Base-by-base conservation (phyloP, 2,329 filamentous ascomycete species). In the Nannizzia gypsea region DNA sequence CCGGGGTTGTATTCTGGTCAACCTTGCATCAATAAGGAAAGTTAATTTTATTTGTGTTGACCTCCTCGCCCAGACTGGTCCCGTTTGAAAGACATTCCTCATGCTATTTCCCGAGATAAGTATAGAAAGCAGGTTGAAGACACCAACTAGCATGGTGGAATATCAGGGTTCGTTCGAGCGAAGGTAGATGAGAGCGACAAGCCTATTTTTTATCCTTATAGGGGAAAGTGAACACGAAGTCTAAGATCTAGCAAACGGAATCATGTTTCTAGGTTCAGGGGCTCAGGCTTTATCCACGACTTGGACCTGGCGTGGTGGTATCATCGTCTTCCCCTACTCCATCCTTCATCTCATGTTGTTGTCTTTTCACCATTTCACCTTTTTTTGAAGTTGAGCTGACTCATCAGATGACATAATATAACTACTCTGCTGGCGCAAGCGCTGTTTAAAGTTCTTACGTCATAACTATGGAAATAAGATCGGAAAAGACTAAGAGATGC, bases 1-100 rank as follows among this genome's bases (percentile, higher is more conserved):
- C 63, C 61, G 52, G 57, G 57, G 52, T 63, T 63, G 20, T 64
- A 74, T 52, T 71, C 73, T 57, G 73, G 74, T 61, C 68, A 74
- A 15, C 67, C 71, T 31, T 54, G 50, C 50, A 54, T 54, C 50
- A 54, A 54, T 54, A 36, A 34, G 20, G 50, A 54, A 54, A 54
- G 50, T n/a, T 54, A 54, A 54, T 54, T 54, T 54, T 34, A 34
- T 31, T 31, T 54, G 50, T 31, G 50, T 34, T 54, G 50, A 34
- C 20, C 50, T 54, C 6, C 15, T 31, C 28, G 22, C 50, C 31
- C 31, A 34, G 50, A 26, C 17, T 26, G 34, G 28, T 34, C 15
- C 50, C 50, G 26, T 54, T 50, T 50, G 15, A 50, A 50, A 50
- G 44, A 1, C 22, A 13, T 22, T 26, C 44, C 22, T 26, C 3